Evolutionary conservation across 2,329 filamentous ascomycete species (phyloP), one percentile per base, ranked within the genome.

Genomic region (Neopestalotiopsis sp.): DNA sequence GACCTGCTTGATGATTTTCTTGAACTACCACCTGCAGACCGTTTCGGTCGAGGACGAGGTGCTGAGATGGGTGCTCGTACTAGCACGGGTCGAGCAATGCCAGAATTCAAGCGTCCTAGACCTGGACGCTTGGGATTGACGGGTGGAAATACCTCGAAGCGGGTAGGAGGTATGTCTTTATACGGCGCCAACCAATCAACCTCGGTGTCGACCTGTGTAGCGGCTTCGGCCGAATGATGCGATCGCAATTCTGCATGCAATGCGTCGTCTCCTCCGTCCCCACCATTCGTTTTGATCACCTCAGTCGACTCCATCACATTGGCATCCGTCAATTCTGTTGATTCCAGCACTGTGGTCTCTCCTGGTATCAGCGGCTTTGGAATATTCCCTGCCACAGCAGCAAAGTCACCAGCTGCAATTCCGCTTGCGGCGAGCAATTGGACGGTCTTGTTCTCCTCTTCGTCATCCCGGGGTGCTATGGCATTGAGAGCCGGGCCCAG

Each of bases 391-490:
- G 67, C 71, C 30, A 66, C 58, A n/a, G 75, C 72, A 38, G 75
- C 74, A 32, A 75, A 76, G 20, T 78, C 75, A 40, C 78, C 79
- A 20, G 80, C 78, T 4, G 75, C 74, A 40, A 80, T 73, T 13
- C 75, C 73, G 56, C 73, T 75, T 58, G 76, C 75, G 34, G 72
- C 78, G 3, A 78, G 75, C 12, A 73, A 70, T 24, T 80, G 78
- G 2, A 74, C 74, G 5, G 79, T 71, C 69, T 84, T 84, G 4
- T 74, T 71, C 34, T 83, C 82, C 12, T 88, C 88, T 6, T 92
- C 90, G 28, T 94, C 94, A 70, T 97, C 94, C 45, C 95, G 90
- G 4, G 92, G 94, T 13, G 95, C 95, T 67, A 98, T 93, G 1
- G 95, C 92, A 72, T 94, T 95, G 68, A 98, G 84, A 6, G 91